phyloP scores from a whole-genome alignment of 2,329 filamentous ascomycete genomes.

The Tolypocladium inflatum region DNA sequence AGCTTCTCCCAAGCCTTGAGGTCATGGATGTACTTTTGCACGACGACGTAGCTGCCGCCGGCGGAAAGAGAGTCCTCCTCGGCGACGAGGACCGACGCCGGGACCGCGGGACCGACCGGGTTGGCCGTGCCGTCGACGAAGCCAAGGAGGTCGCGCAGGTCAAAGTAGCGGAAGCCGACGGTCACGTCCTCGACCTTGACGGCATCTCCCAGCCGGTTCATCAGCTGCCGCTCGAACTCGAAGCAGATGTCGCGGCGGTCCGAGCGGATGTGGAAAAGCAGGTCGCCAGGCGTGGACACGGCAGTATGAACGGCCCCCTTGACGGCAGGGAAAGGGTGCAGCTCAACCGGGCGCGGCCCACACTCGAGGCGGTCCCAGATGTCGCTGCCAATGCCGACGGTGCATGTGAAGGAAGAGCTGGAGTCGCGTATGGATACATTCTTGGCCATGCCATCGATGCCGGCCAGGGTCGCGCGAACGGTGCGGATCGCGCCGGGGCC shows the following conservation, averaged over 20 bases:
- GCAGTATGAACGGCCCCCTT: slow-evolving; percentile 40
- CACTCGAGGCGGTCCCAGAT: slow-evolving; percentile 38
- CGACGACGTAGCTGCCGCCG: slow-evolving; percentile 48
- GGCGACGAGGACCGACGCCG: slow-evolving; percentile 31
- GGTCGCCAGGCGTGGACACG: slow-evolving; percentile 44
- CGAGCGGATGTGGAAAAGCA: slow-evolving; percentile 49
- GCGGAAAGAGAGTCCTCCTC: slow-evolving; percentile 25
- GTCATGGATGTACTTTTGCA: slow-evolving; percentile 50
- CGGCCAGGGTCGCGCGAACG: slow-evolving; percentile 33
- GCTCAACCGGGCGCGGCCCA: slow-evolving; percentile 36
- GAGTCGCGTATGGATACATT: slow-evolving; percentile 43
- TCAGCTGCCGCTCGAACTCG: slow-evolving; percentile 47
- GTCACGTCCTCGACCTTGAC: slow-evolving; percentile 43
- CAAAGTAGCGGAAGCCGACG: slow-evolving; percentile 49
- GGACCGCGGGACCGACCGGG: slow-evolving; percentile 35
- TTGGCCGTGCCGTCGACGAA: slow-evolving; percentile 54
- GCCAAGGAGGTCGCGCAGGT: slow-evolving; percentile 46
- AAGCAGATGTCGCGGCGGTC: slow-evolving; percentile 48
- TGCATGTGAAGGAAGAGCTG: slow-evolving; percentile 34
- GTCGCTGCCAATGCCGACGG: slow-evolving; percentile 42
- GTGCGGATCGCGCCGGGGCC: slow-evolving; percentile 24
- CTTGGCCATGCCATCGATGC: slow-evolving; percentile 35
- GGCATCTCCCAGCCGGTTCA: slow-evolving; percentile 35
- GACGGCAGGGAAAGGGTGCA: slow-evolving; percentile 39
- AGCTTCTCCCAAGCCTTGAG: slow-evolving; percentile 36